Evolutionary conservation across 768 basidiomycete genomes (phyloP), one percentile per base, ranked within the genome.

Genomic region (Leccinum variicolor): DNA sequence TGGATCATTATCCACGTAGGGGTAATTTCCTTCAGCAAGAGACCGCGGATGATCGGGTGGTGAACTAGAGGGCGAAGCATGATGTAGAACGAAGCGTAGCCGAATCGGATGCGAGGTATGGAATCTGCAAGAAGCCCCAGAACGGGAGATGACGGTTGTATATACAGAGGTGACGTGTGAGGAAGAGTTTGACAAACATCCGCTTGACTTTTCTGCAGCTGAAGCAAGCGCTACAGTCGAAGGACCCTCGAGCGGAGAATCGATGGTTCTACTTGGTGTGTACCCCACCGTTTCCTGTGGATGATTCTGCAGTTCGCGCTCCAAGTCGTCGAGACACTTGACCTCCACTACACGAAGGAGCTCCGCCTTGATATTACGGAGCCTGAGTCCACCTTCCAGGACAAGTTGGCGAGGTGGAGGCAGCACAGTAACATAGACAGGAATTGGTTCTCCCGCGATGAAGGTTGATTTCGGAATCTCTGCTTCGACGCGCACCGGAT

Each of bases 101-200:
- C 81, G 89, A 58, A 94, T 82, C 4, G 89, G 80, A 14, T 81
- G 82, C 47, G 83, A 79, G 0, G 86, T 83, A 63, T 97, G 94
- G 69, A 97, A 94, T 48, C 93, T 86, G 70, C 93, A 94, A 19
- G 92, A 89, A 45, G 94, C 94, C 48, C 96, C 96, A 14, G 94
- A 94, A 7, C 89, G 83, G 13, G 92, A 86, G 26, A 98, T 77
- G 52, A 87, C 78, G 3, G 80, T 77, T 39, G 78, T 75, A 62
- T 81, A 80, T 43, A 77, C 73, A 17, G 79, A 73, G 28, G 76
- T 75, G 58, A 75, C 75, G 19, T 73, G 60, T 4, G 60, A 57
- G 23, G 76, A 73, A n/a, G 78, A 75, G 28, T 65, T 64, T 56
- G 79, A 79, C 31, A 78, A 76, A 3, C 76, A 75, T 6, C 75